phyloP scores from a whole-genome alignment of 371 early-diverging fungal genomes.

The Saksenaea vasiformis region DNA sequence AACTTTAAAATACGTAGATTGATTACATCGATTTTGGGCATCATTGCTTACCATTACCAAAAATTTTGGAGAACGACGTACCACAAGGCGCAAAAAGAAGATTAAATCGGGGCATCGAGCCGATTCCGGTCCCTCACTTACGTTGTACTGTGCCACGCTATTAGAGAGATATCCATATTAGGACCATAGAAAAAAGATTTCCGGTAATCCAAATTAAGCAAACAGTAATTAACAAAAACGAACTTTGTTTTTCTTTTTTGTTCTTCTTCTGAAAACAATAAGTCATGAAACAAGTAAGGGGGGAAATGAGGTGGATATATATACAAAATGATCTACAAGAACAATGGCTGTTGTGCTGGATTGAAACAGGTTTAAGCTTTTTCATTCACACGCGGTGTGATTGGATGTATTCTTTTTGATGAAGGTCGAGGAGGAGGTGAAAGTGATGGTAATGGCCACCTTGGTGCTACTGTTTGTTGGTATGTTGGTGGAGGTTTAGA shows the following conservation, averaged over 20 bases:
- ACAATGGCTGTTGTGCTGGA: neutral
- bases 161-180: conserved; percentile 2
- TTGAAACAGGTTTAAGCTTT: conserved; percentile 1
- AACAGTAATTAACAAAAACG: conserved; percentile 6
- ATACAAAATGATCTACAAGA: conserved; percentile 6
- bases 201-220: neutral
- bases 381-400: neutral
- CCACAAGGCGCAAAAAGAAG: conserved; percentile 19
- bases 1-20: conserved; percentile 32
- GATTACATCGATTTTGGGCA: conserved; percentile 58
- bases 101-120: conserved; percentile 15
- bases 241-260: neutral
- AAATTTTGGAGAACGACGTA: conserved; percentile 37
- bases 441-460: neutral
- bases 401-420: neutral
- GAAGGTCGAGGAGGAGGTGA: conserved; percentile 1
- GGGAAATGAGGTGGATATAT: neutral
- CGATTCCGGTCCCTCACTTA: conserved; percentile 1
- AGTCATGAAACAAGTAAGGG: neutral
- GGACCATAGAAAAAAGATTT: neutral
- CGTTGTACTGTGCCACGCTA: conserved; percentile 4
- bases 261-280: conserved; percentile 1
- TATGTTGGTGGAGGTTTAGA: neutral
- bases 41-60: conserved; percentile 59
- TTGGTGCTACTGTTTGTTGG: neutral